phyloP scores from a whole-genome alignment of 768 basidiomycete species.

The Lactarius trivialis region DNA sequence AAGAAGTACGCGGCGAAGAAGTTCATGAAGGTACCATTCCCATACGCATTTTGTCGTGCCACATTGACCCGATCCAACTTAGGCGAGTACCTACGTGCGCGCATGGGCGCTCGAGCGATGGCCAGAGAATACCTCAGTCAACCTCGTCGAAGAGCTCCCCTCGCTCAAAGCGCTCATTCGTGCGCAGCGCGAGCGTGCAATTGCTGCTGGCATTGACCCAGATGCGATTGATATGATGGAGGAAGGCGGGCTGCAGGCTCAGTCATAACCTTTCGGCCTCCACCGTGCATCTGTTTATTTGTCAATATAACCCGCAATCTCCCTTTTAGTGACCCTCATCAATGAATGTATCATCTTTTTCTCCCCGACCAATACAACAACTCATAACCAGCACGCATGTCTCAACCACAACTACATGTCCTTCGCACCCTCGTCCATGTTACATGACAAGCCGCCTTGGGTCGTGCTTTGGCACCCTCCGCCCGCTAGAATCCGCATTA shows the following conservation, averaged over 20 bases:
- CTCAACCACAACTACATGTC: conserved; percentile 12
- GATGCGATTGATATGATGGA: conserved; percentile 21
- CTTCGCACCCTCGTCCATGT: conserved; percentile 14
- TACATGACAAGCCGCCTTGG: conserved; percentile 9
- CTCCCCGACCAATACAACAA: background rate
- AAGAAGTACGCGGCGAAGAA: conserved; percentile 86
- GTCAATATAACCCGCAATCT: conserved; percentile 19
- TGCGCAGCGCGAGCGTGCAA: conserved; percentile 26
- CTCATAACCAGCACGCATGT: conserved; percentile 13
- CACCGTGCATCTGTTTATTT: conserved; percentile 18
- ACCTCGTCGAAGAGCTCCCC: conserved; percentile 52
- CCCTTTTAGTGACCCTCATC: conserved; percentile 6
- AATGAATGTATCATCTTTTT: conserved; percentile 15
- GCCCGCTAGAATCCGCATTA: conserved; percentile 4
- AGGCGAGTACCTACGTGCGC: conserved; percentile 80
- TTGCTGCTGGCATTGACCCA: conserved; percentile 23
- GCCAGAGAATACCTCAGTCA: conserved; percentile 54
- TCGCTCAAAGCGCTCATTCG: conserved; percentile 53
- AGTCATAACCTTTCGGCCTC: conserved; percentile 15
- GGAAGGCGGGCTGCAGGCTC: conserved; percentile 16
- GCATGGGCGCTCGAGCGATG: conserved; percentile 81
- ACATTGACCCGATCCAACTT: background rate
- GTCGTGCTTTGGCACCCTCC: background rate
- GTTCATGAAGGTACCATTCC: conserved; percentile 63
- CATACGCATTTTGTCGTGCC: background rate